Evolutionary conservation across 1,284 basidiomycete genomes (phyloP), one percentile per base, ranked within the genome.

Genomic region (Pascua sp.): DNA sequence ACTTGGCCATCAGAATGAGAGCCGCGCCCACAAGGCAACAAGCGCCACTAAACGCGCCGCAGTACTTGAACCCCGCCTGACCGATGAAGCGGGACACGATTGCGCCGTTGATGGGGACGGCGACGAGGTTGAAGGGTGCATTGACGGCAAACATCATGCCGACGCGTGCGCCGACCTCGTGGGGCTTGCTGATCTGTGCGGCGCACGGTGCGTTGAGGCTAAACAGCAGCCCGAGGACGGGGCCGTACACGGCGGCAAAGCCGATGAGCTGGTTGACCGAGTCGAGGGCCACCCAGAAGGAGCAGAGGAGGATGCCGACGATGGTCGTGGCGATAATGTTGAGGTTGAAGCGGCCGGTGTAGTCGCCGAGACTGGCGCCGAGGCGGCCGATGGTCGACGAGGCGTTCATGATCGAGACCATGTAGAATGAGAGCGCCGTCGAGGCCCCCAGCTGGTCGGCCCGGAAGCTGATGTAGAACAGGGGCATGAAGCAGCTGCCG

Each of bases 271-370:
- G 57, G 51, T 63, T 45, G 42, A 53, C 12, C 2, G 58, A 57
- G 18, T 43, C 40, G 5, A 66, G 65, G 4, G 67, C n/a, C 11
- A 92, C 91, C 80, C 96, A 92, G 90, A 98, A 98, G 11, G 93
- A 97, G 80, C 95, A 98, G 62, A 98, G 79, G 64, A 98, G 78
- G 9, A 93, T 96, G 80, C 98, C 95, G 74, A 97, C 95, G 51
- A 98, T 95, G 71, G 90, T 32, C 24, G 24, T 32, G 24, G 24
- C 24, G 24, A 32, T 7, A 32, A 32, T 32, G 24, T 32, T 32
- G 24, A 32, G 24, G 24, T 32, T 32, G 63, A 67, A 57, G 38
- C 42, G 16, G 11, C 50, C 67, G 57, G 18, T 11, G 11, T 24
- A 18, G 37, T 55, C 47, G 16, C 37, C 53, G 13, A 55, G 17